Evolutionary conservation across 2,329 filamentous ascomycete species (phyloP).

Genomic region (Clonostachys chloroleuca): DNA sequence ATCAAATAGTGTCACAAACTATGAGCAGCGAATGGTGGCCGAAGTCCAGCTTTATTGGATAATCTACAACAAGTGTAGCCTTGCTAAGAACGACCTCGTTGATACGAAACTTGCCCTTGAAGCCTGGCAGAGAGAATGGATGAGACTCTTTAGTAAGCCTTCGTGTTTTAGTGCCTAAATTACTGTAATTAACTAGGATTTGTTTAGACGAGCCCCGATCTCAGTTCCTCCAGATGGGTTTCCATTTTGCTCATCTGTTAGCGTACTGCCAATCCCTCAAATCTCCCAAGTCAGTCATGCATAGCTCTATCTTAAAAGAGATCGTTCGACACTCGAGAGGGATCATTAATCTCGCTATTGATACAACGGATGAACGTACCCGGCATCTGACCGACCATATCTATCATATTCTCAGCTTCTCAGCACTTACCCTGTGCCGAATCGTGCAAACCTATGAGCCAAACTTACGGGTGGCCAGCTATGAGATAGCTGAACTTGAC

Average conservation of each 20-base stretch:
- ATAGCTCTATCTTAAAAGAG: conserved; percentile 7
- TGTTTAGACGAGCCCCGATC: conserved; percentile 15
- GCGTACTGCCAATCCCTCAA: conserved; percentile 13
- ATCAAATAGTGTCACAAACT: conserved; percentile 9
- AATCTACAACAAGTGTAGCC: conserved; percentile 12
- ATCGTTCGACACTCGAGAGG: conserved; percentile 12
- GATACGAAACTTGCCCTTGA: conserved; percentile 7
- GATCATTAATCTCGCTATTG: conserved; percentile 19
- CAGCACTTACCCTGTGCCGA: conserved; percentile 13
- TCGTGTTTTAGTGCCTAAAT: background rate
- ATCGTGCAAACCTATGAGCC: conserved; percentile 13
- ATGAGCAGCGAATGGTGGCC: conserved; percentile 16
- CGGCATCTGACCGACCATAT: conserved; percentile 20
- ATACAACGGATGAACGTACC: conserved; percentile 17
- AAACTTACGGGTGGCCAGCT: conserved; percentile 4
- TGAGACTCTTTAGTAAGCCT: conserved; percentile 10
- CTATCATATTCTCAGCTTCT: conserved; percentile 18
- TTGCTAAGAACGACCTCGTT: conserved; percentile 2
- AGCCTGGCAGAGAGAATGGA: conserved; percentile 13
- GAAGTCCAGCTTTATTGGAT: conserved; percentile 19
- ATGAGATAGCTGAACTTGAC: conserved; percentile 9
- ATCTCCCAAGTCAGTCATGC: conserved; percentile 6
- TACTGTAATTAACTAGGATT: background rate
- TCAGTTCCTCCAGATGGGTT: conserved; percentile 20
- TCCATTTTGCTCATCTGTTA: conserved; percentile 17